Evolutionary conservation across 2,329 filamentous ascomycete species (phyloP).

Genomic region (Ceratocystis huliohia): DNA sequence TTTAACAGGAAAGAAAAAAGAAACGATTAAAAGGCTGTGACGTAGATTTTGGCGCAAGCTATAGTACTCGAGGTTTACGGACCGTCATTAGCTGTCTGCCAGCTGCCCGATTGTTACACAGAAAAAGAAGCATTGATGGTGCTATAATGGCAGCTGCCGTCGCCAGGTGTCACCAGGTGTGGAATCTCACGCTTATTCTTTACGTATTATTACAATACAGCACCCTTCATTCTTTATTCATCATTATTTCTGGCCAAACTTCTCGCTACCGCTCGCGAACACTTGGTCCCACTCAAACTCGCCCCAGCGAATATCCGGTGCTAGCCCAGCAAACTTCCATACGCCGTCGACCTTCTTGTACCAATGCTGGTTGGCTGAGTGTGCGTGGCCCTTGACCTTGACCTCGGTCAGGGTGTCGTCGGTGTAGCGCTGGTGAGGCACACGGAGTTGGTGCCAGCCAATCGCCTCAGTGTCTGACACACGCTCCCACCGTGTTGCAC

Average conservation of each 20-base stretch:
- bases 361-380: constrained; percentile 45
- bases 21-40: background rate
- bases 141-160: background rate
- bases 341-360: constrained; percentile 46
- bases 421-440: constrained; percentile 49
- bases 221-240: too few species aligned
- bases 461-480: constrained; percentile 45
- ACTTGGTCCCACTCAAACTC: constrained; percentile 47
- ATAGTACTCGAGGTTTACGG: background rate
- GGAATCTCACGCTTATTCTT: background rate
- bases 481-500: constrained; percentile 44
- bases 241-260: constrained; percentile 14
- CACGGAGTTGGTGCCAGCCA: constrained; percentile 49
- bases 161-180: too few species aligned
- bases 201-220: too few species aligned
- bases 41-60: background rate
- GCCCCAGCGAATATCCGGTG: constrained; percentile 43
- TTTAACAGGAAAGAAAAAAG: background rate
- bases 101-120: background rate
- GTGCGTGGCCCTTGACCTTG: constrained; percentile 46
- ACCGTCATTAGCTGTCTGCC: background rate
- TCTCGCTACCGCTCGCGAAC: constrained; percentile 28
- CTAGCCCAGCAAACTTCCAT: constrained; percentile 49
- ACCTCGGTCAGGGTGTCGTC: constrained; percentile 37
- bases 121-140: background rate